Base-by-base conservation (phyloP, 1,284 basidiomycete species). In the Sutorius eximius region DNA sequence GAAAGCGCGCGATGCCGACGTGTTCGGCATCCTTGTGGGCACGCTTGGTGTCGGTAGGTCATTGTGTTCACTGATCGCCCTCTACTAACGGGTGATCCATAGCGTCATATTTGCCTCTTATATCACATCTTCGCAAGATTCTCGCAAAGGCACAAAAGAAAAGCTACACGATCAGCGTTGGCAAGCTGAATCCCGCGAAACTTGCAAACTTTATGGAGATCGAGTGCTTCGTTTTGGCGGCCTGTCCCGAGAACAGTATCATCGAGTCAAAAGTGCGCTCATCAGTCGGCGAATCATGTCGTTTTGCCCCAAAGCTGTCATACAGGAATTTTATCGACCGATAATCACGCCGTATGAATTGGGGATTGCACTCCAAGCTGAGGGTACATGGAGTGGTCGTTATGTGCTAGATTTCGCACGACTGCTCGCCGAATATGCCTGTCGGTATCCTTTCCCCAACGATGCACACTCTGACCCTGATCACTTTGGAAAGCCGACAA, bases 341-440 rank as follows among this genome's bases (percentile, higher is more conserved):
- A 96, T 99, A 50, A 82, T 99, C 24, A 98, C 96, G 1, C 97
- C 97, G 0, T 98, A 87, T 70, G 97, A 99, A 70, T 79, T 98
- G 40, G 84, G 91, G 62, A 74, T 97, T 3, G 93, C 95, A 0
- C 77, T 99, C 16, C 82, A 79, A 57, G 72, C 77, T 0, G 81
- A 85, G 52, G 82, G 81, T 56, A 77, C 72, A 33, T 96, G 93
- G 94, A 86, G 82, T 1, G 90, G 93, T 0, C 78, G 82, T 52
- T 96, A 97, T 64, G 80, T 91, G 10, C 78, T 95, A 3, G 87
- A 95, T 67, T 91, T 98, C 58, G 86, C 83, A 33, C 78, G 80
- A 61, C 75, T 95, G 1, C 71, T 96, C 20, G 71, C 78, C 7
- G 76, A 61, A 58, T 52, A 57, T 24, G 40, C 13, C 7, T 44